A percentile compares a stretch with the other conserved stretches of the same genome.
Evolutionary conservation across 164 flowering plant species (phyloP).

Genomic region (Liriodendron chinense): DNA sequence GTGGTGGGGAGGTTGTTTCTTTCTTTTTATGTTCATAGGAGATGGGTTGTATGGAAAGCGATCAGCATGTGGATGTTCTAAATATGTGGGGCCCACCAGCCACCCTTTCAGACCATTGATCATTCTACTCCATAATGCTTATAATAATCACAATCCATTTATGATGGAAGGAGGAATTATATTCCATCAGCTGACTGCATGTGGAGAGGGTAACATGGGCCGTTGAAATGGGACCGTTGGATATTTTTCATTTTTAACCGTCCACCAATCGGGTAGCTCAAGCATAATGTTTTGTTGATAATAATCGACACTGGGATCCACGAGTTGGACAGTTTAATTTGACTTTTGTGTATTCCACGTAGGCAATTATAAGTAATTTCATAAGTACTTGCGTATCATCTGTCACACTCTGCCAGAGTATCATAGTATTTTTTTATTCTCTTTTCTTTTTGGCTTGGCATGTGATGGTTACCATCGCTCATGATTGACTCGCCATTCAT

Average conservation of each 20-base stretch:
- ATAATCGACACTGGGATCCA: too few species aligned
- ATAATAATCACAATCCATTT: neutral
- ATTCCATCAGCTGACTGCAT: too few species aligned
- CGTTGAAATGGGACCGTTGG: neutral
- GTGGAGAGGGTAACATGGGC: too few species aligned
- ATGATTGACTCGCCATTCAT: neutral
- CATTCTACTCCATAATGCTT: neutral
- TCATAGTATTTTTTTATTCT: neutral
- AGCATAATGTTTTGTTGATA: too few species aligned
- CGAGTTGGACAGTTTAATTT: too few species aligned
- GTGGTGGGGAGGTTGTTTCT: neutral
- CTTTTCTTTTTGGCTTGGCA: neutral
- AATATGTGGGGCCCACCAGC: slow-evolving; percentile 1
- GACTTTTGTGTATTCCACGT: too few species aligned
- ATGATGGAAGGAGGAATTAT: neutral
- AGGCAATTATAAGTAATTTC: too few species aligned
- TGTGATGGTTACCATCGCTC: neutral
- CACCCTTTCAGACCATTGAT: neutral
- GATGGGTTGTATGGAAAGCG: neutral
- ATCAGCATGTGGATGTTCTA: slow-evolving; percentile 10
- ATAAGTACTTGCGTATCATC: neutral
- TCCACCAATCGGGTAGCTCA: neutral
- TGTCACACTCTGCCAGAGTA: neutral
- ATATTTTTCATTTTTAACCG: neutral
- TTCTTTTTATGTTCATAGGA: too few species aligned